Conservation (phyloP, 805 yeast species). For the Candida methanosorbosa region DNA sequence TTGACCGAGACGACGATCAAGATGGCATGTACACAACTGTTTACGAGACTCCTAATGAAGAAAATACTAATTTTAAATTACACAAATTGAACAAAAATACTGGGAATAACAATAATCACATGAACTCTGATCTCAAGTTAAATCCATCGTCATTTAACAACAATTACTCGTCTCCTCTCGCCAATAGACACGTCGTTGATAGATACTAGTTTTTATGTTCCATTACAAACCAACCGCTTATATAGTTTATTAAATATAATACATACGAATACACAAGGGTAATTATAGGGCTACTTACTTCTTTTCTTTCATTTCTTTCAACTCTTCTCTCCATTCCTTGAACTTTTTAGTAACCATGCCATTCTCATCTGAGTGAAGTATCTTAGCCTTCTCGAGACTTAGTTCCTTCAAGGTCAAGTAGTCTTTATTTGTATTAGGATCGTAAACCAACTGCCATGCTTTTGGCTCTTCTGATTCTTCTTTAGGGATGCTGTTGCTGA, state of each 20-base stretch:
- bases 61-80: neutral
- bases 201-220: too few species aligned
- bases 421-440: constrained; percentile 39
- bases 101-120: too few species aligned
- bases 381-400: constrained; percentile 19
- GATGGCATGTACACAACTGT: neutral
- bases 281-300: too few species aligned
- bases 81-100: neutral
- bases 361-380: constrained; percentile 26
- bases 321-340: constrained; percentile 41
- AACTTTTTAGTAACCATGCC: constrained; percentile 42
- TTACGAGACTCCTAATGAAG: neutral
- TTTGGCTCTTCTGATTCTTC: constrained; percentile 35
- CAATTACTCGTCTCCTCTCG: neutral
- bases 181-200: neutral
- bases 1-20: neutral
- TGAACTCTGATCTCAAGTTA: neutral
- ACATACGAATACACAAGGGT: neutral
- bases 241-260: neutral
- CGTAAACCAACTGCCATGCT: constrained; percentile 49
- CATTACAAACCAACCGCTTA: too few species aligned
- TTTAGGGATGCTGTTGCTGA: constrained; percentile 44
- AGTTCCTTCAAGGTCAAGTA: constrained; percentile 42
- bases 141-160: neutral
- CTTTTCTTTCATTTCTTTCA: constrained; percentile 2